Percentiles rank a stretch among this genome's conserved stretches.
Conservation (phyloP, 1,284 basidiomycete species). For the Crucibulum parvulum region DNA sequence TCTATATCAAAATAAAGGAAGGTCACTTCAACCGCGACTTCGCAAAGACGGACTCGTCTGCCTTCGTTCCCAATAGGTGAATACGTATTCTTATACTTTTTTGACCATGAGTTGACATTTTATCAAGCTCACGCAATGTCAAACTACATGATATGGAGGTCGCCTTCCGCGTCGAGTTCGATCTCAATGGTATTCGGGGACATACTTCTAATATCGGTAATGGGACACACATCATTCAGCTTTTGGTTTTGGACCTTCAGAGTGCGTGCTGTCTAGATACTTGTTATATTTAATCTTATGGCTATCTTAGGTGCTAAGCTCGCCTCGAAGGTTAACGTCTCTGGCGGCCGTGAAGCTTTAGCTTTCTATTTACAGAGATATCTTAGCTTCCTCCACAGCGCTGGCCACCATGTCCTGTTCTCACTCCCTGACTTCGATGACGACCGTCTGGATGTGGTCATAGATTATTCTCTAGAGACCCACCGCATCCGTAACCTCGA, state of each 20-base stretch:
- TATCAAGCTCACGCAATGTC: conserved; percentile 7
- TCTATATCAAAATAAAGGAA: conserved; percentile 10
- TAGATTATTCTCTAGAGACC: conserved; percentile 17
- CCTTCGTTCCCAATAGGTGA: conserved; percentile 9
- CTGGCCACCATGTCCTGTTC: conserved; percentile 19
- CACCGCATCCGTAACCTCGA: conserved; percentile 5
- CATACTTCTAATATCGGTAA: conserved; percentile 14
- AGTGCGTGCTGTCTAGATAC: conserved; percentile 3
- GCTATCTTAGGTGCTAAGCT: conserved; percentile 6
- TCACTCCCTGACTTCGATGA: conserved; percentile 19
- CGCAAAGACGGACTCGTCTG: conserved; percentile 1
- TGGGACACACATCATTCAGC: conserved; percentile 10
- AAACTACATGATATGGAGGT: conserved; percentile 9
- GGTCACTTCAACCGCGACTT: conserved; percentile 16
- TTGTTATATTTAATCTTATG: neutral
- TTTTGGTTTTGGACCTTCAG: conserved; percentile 12
- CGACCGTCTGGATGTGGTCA: conserved; percentile 8
- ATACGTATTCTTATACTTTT: neutral
- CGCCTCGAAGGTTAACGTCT: neutral
- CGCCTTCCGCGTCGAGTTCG: conserved; percentile 15
- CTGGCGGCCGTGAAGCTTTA: conserved; percentile 3
- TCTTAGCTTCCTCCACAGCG: conserved; percentile 13
- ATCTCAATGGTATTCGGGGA: conserved; percentile 11
- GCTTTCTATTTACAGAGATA: conserved; percentile 13
- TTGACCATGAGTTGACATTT: neutral